phyloP scores from a whole-genome alignment of 1,284 basidiomycete species.

The Leucocoprinus gongylophorus region DNA sequence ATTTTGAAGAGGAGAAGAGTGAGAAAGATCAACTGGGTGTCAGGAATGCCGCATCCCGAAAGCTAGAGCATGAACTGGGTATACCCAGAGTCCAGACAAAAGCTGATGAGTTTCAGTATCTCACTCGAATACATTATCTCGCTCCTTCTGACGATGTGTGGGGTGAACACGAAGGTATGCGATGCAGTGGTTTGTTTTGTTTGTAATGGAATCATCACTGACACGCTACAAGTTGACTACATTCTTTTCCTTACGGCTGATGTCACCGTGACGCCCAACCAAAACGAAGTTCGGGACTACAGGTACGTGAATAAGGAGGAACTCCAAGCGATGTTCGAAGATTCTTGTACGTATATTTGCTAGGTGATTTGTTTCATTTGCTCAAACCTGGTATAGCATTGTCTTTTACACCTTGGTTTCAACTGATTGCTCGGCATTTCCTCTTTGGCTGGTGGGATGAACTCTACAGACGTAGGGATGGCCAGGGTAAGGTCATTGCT shows the following conservation, averaged over 20 bases:
- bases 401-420: slow-evolving; percentile 99
- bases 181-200: background rate
- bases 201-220: background rate
- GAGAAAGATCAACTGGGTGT: slow-evolving; percentile 83
- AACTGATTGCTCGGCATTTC: slow-evolving; percentile 94
- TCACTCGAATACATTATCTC: slow-evolving; percentile 96
- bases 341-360: slow-evolving; percentile 47
- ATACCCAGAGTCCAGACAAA: slow-evolving; percentile 78
- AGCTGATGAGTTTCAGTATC: slow-evolving; percentile 86
- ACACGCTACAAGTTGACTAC: slow-evolving; percentile 75
- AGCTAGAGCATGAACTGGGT: slow-evolving; percentile 96
- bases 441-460: slow-evolving; percentile 99
- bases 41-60: slow-evolving; percentile 83
- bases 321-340: slow-evolving; percentile 85
- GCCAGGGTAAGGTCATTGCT: slow-evolving; percentile 57
- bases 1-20: slow-evolving; percentile 78
- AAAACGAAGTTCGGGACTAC: slow-evolving; percentile 88
- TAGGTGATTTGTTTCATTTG: background rate
- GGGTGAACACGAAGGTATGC: slow-evolving; percentile 96
- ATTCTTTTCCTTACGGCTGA: slow-evolving; percentile 93
- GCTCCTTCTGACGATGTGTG: slow-evolving; percentile 90
- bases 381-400: slow-evolving; percentile 45
- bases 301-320: slow-evolving; percentile 92
- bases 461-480: slow-evolving; percentile 58
- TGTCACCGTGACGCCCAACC: slow-evolving; percentile 79